Percentiles rank a stretch among this genome's conserved stretches.
phyloP scores from a whole-genome alignment of 2,329 filamentous ascomycete species.

The Sporothrix variecibatus region DNA sequence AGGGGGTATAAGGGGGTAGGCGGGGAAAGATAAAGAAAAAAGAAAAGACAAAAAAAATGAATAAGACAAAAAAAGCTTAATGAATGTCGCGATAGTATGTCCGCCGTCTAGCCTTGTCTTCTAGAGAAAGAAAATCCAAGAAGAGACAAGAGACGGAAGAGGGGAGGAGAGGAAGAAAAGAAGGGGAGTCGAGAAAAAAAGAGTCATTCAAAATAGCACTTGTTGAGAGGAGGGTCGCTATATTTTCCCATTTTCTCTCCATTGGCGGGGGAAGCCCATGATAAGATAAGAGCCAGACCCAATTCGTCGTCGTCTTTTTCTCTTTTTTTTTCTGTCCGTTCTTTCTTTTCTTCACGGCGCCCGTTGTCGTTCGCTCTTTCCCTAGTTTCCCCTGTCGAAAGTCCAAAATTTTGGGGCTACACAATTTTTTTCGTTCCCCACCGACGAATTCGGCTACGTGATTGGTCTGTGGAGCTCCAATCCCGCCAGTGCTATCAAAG shows the following conservation, averaged over 20 bases:
- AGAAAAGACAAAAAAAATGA: neutral
- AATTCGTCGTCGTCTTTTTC: slow-evolving; percentile 7
- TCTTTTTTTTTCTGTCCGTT: neutral
- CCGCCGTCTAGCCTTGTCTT: slow-evolving; percentile 16
- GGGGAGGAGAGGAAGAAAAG: neutral
- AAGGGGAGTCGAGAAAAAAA: slow-evolving; percentile 20
- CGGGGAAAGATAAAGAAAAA: neutral
- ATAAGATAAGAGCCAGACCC: slow-evolving; percentile 30
- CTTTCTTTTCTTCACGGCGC: neutral
- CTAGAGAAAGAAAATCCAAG: neutral
- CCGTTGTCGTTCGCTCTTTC: slow-evolving; percentile 7
- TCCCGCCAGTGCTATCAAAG: neutral
- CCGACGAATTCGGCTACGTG: slow-evolving; percentile 18
- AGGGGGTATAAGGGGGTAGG: neutral
- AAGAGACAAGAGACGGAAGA: neutral
- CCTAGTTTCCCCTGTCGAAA: slow-evolving; percentile 19
- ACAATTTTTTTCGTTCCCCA: slow-evolving; percentile 25
- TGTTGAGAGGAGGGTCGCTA: slow-evolving; percentile 20
- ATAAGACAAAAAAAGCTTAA: neutral
- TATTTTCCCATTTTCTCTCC: slow-evolving; percentile 25
- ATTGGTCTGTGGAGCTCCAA: slow-evolving; percentile 22
- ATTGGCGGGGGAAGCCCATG: slow-evolving; percentile 26
- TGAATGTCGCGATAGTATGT: slow-evolving; percentile 1
- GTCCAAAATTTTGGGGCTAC: slow-evolving; percentile 13
- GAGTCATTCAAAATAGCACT: slow-evolving; percentile 27